Percentiles rank a stretch among this genome's conserved stretches.
Evolutionary conservation across 768 basidiomycete genomes (phyloP).

Genomic region (Suillus placidus): DNA sequence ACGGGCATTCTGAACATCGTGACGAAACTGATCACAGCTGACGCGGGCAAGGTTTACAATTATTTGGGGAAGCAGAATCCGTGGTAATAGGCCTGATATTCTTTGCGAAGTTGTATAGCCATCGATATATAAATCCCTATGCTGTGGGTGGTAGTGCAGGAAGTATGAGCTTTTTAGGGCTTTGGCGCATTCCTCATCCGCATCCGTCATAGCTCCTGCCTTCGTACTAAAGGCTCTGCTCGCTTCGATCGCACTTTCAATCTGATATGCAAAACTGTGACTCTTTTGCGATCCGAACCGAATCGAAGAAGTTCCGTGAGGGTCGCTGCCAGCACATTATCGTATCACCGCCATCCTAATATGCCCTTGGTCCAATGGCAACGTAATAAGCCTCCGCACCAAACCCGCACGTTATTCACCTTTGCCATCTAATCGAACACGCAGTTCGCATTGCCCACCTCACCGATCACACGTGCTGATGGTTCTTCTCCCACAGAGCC

Average conservation of each 20-base stretch:
- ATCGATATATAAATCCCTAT: background rate
- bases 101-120: background rate
- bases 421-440: conserved; percentile 6
- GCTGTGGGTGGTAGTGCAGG: background rate
- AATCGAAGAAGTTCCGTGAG: background rate
- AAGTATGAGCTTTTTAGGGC: background rate
- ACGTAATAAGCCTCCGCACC: conserved; percentile 6
- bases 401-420: conserved; percentile 2
- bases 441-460: background rate
- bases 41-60: conserved; percentile 18
- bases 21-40: conserved; percentile 2
- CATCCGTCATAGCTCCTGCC: background rate
- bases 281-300: background rate
- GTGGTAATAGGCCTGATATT: conserved; percentile 1
- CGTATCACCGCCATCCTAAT: background rate
- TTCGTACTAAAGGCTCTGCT: background rate
- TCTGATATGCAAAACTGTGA: background rate
- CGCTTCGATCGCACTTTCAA: background rate
- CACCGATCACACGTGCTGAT: conserved; percentile 8
- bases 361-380: background rate
- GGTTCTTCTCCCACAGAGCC: conserved; percentile 7
- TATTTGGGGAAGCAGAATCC: conserved; percentile 11
- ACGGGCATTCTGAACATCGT: conserved; percentile 21
- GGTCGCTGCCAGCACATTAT: background rate
- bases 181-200: background rate